These are phyloP conservation scores for Emydomyces testavorans DNA, from an alignment of 2,329 filamentous ascomycete genomes.

Conservation along the genomic window DNA sequence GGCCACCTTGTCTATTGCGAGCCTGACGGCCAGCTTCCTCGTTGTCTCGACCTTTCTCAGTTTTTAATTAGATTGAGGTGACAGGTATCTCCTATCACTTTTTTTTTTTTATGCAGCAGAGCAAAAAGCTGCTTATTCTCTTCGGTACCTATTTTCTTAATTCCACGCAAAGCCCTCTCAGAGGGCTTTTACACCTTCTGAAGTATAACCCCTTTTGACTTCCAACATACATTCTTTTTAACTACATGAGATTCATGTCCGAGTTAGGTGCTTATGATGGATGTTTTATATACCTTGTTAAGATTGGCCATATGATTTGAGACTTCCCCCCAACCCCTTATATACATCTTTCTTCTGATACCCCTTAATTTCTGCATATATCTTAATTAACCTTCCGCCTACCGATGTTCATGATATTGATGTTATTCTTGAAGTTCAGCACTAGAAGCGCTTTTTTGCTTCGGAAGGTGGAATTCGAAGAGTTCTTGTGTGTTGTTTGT, in stretches of 20 bases:
- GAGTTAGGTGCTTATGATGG: slow-evolving; percentile 14
- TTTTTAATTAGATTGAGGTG: slow-evolving; percentile 11
- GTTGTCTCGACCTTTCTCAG: slow-evolving; percentile 14
- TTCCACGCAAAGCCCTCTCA: background rate
- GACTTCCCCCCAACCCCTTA: background rate
- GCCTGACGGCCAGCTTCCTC: slow-evolving; percentile 18
- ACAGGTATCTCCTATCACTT: slow-evolving; percentile 7
- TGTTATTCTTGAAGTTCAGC: background rate
- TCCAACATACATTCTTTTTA: slow-evolving; percentile 11
- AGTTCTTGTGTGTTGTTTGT: too few species aligned
- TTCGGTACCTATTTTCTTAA: slow-evolving; percentile 1
- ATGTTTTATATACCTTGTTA: slow-evolving; percentile 8
- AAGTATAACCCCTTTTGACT: background rate
- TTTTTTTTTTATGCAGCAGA: slow-evolving; percentile 5
- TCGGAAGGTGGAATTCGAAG: too few species aligned
- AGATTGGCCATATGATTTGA: background rate
- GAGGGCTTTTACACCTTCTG: background rate
- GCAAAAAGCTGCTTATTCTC: background rate
- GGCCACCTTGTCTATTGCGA: slow-evolving; percentile 16
- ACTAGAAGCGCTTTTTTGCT: background rate
- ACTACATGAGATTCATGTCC: slow-evolving; percentile 14
- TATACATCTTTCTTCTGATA: slow-evolving; percentile 8
- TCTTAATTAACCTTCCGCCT: slow-evolving; percentile 6
- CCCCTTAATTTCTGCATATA: slow-evolving; percentile 6
- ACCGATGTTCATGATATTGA: slow-evolving; percentile 8